Base-by-base conservation (phyloP, 129 eudicot genomes). In the Flaveria bidentis region DNA sequence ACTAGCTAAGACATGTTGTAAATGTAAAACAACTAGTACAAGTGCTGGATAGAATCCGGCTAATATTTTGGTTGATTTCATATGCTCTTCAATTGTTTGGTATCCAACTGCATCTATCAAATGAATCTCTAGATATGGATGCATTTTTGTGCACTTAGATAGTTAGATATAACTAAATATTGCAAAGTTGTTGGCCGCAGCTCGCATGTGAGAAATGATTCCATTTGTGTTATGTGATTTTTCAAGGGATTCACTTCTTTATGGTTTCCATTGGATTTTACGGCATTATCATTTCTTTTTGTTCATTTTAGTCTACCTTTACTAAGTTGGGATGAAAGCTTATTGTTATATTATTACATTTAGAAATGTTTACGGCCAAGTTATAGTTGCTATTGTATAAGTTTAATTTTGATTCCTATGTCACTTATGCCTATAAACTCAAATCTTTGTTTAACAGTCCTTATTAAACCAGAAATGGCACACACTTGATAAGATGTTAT, bases 61-160 rank as follows among this genome's bases (percentile, higher is more conserved):
- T 66, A 2, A 11, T 58, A 10, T 69, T 18, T 46, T 69, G 74
- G 33, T 71, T 50, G 62, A 49, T 71, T 73, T 41, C 5, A 36
- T 16, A 73, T 73, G 67, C 30, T 12, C 53, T 14, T 39, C 69
- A 10, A 41, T 25, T 41, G 16, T 13, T 20, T 44, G 69, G 44
- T 58, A 73, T 41, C 41, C 10, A 73, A 55, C 49, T 28, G 69
- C 17, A 47, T 41, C 28, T 2, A 25, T 61, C 56, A 44, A 44
- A 60, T n/a, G n/a, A 16, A 44, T 28, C 33, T 75, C 23, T 15
- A 13, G 30, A 71, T n/a, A 47, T 76, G 80, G 64, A 46, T 65
- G 73, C 62, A 46, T 49, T 20, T 13, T 25, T 23, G 41, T 12
- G 7, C 17, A 9, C 33, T 57, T 74, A 15, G 58, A 45, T 62